Base-by-base conservation (phyloP, 805 yeast species). In the Teunomyces lycoperdinae region DNA sequence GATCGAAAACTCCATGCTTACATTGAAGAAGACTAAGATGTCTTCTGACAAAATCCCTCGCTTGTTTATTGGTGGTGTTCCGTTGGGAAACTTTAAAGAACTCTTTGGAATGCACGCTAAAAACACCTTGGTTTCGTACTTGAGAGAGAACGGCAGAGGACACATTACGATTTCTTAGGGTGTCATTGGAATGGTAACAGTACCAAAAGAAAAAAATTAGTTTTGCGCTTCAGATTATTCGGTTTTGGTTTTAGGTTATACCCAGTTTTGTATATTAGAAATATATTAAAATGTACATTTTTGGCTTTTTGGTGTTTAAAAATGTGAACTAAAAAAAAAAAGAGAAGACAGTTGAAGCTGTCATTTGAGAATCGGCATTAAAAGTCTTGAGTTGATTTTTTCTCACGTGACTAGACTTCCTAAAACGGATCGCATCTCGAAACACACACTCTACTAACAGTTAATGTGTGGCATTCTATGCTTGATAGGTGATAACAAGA, bases 401-500 rank as follows among this genome's bases (percentile, higher is more conserved):
- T 31, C 14, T 9, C 34, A 32, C 34, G 34, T 24, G 30, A 24
- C 10, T 24, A 13, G n/a, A 20, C 9, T 26, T 20, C 6, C 24
- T 20, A 20, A 20, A 20, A 20, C 24, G 24, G 24, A 20, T 20
- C 6, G 24, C 30, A 38, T 38, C 17, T 24, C 14, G 11, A 32
- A 4, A 32, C 8, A 16, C 24, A 32, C 9, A 13, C 8, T 3
- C 16, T 32, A 13, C 9, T 10, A 38, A 7, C 9, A 3, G n/a
- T 20, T 9, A 2, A 81, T 81, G 87, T 81, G 86, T 70, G 86
- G 86, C 1, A 81, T 81, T 9, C 62, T 81, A 16, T 64, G 74
- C n/a, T 28, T 39, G 20, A 47, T 50, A 16, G 27, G 40, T n/a
- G 40, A 28, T 7, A 45, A 65, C 59, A 31, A 42, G 51, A 7